phyloP scores from a whole-genome alignment of 176 grass and related monocot species.

The Puya raimondii region DNA sequence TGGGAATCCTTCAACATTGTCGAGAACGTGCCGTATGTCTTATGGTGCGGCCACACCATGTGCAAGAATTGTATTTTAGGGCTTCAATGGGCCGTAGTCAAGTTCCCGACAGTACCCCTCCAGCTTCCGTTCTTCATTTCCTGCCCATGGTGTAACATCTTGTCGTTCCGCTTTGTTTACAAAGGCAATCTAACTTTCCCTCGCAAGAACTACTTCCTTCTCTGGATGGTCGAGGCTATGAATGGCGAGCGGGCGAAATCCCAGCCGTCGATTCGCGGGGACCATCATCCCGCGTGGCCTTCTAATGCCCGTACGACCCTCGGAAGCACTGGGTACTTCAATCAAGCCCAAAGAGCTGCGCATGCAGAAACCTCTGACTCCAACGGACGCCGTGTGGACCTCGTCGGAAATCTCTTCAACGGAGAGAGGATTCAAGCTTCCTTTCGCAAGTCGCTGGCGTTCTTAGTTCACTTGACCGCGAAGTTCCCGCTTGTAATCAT shows the following conservation, averaged over 20 bases:
- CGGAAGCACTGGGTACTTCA: slow-evolving; percentile 22
- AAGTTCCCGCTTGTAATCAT: slow-evolving; percentile 68
- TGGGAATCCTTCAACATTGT: slow-evolving; percentile 91
- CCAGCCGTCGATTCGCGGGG: slow-evolving; percentile 11
- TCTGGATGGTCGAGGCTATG: slow-evolving; percentile 89
- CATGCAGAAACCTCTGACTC: slow-evolving; percentile 10
- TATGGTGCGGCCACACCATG: slow-evolving; percentile 85
- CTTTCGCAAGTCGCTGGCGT: slow-evolving; percentile 44
- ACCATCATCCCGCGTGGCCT: slow-evolving; percentile 5
- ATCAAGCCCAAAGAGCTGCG: slow-evolving; percentile 17
- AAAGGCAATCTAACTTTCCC: slow-evolving; percentile 69
- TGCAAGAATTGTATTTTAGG: slow-evolving; percentile 82
- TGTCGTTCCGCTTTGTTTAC: slow-evolving; percentile 60
- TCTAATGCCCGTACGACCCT: slow-evolving; percentile 22
- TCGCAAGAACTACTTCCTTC: slow-evolving; percentile 73
- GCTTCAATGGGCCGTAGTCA: slow-evolving; percentile 67
- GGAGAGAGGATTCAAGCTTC: slow-evolving; percentile 53
- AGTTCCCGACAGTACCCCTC: slow-evolving; percentile 51
- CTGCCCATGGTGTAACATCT: slow-evolving; percentile 68
- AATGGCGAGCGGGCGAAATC: slow-evolving; percentile 48
- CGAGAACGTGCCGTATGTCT: slow-evolving; percentile 66
- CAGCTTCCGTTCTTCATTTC: slow-evolving; percentile 66
- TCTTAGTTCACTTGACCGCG: slow-evolving; percentile 53
- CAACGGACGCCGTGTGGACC: slow-evolving; percentile 13
- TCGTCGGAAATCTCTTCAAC: slow-evolving; percentile 23